Percentiles rank a stretch among this genome's conserved stretches.
phyloP scores from a whole-genome alignment of 345 rosid genomes.

The Gossypium herbaceum region DNA sequence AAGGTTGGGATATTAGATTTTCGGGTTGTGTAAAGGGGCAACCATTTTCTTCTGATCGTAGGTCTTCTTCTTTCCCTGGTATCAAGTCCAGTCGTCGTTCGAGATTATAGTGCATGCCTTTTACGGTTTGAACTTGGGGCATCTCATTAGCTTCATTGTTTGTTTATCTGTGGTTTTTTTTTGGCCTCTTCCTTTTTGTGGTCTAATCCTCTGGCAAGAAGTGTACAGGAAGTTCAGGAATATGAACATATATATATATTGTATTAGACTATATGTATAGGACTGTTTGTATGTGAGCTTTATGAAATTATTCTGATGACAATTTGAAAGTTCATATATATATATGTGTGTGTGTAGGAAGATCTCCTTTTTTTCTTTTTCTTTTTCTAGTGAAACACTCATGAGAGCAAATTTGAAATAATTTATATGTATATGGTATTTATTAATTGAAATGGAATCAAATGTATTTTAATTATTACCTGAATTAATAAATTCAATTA shows the following conservation, averaged over 20 bases:
- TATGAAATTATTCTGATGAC: not conserved
- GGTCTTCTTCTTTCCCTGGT: slow-evolving; percentile 41
- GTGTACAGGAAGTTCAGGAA: slow-evolving; percentile 17
- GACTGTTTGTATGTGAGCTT: not conserved
- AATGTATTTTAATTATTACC: too few species aligned
- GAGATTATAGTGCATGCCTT: slow-evolving; percentile 38
- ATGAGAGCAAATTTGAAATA: too few species aligned
- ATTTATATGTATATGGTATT: too few species aligned
- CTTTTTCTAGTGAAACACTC: too few species aligned
- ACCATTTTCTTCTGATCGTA: slow-evolving; percentile 53
- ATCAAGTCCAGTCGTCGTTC: slow-evolving; percentile 55
- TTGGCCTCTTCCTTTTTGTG: not conserved
- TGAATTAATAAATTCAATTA: too few species aligned
- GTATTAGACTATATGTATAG: not conserved
- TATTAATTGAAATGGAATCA: too few species aligned
- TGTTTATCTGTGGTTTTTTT: not conserved
- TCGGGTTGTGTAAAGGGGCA: slow-evolving; percentile 63
- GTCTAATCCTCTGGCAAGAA: slow-evolving; percentile 19
- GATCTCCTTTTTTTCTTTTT: too few species aligned
- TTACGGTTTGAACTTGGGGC: not conserved
- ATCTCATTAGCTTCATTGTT: too few species aligned
- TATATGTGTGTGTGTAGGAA: too few species aligned
- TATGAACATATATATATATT: not conserved
- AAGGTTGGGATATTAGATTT: slow-evolving; percentile 96
- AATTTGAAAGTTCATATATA: too few species aligned